phyloP scores from a whole-genome alignment of 139 green algal species.

The Spirogloea muscicola region DNA sequence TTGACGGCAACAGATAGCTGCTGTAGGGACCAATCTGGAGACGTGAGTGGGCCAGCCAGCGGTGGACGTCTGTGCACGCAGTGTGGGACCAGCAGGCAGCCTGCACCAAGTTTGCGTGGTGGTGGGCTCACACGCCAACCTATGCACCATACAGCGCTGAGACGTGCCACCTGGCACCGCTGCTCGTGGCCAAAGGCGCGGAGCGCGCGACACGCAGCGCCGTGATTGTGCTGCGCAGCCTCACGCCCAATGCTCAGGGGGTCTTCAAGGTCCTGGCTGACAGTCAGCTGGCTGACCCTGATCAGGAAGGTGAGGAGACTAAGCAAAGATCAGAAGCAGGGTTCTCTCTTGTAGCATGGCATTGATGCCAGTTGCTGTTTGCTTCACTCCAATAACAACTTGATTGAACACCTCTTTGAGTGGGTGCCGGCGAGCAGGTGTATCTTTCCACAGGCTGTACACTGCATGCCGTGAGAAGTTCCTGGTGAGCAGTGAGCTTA shows the following conservation, averaged over 20 bases:
- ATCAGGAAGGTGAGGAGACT: conserved; percentile 14
- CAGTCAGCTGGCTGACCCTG: conserved; percentile 53
- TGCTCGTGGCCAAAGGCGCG: conserved; percentile 42
- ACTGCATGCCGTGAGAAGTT: conserved; percentile 77
- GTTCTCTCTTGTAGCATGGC: too few species aligned
- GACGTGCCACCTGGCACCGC: conserved; percentile 40
- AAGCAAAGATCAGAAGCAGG: too few species aligned
- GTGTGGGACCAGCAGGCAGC: conserved; percentile 24
- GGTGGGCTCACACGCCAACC: conserved; percentile 65
- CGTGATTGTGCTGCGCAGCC: conserved; percentile 60
- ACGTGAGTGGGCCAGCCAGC: too few species aligned
- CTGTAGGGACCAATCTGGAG: too few species aligned
- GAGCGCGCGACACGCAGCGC: conserved; percentile 33
- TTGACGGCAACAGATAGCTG: too few species aligned
- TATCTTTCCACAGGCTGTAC: conserved; percentile 54
- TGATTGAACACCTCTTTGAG: too few species aligned
- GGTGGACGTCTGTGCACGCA: background rate
- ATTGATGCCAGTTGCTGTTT: background rate
- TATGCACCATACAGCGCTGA: conserved; percentile 66
- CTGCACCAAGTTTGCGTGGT: conserved; percentile 47
- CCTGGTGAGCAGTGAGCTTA: conserved; percentile 69
- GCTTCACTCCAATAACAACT: too few species aligned
- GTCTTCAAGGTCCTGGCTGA: conserved; percentile 74
- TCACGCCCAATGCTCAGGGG: conserved; percentile 61
- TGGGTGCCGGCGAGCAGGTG: too few species aligned